Evolutionary conservation across 441 rosid genomes (phyloP), one percentile per base, ranked within the genome.

Genomic region (Euphorbia celastroides): DNA sequence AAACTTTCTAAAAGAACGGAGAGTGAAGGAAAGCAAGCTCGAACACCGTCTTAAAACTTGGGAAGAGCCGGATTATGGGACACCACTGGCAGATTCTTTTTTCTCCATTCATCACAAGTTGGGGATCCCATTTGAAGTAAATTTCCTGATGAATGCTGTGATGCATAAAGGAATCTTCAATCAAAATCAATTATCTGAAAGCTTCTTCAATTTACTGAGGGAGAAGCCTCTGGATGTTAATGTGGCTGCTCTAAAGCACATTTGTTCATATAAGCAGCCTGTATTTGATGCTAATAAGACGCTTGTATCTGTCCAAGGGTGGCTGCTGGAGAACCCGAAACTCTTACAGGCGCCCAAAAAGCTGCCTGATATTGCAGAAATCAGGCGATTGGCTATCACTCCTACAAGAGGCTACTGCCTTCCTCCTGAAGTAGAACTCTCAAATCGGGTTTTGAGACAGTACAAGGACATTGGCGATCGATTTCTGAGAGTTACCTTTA

Each of bases 401-500:
- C 98, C 98, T 50, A 89, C 92, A n/a, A 87, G 76, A 84, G 90
- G 92, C 7, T 84, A 90, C 72, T 89, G 98, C 80, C 86, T 87
- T 70, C 96, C 87, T 60, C 95, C 97, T 16, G 97, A 89, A 78
- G 82, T 79, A 65, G 98, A 90, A 77, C 95, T 93, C 68, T 88
- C 97, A 71, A 93, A 93, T 67, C 84, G 97, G 80, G 93, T 90
- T 64, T 82, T 93, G 63, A 81, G 97, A 81, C 83, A 77, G 44
- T 93, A 88, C 70, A 87, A 66, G 66, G 77, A 80, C 41, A 75
- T 84, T 38, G 77, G 85, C 27, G 93, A 93, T 54, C 80, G 88
- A 28, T 90, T 93, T 77, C 48, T 93, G 63, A 87, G 97, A 52
- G 95, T 93, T 32, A 87, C 97, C 65, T 93, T 90, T 72, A 90